Evolutionary conservation across 73 alveolate genomes (phyloP).

Genomic region (Paramecium caudatum): DNA sequence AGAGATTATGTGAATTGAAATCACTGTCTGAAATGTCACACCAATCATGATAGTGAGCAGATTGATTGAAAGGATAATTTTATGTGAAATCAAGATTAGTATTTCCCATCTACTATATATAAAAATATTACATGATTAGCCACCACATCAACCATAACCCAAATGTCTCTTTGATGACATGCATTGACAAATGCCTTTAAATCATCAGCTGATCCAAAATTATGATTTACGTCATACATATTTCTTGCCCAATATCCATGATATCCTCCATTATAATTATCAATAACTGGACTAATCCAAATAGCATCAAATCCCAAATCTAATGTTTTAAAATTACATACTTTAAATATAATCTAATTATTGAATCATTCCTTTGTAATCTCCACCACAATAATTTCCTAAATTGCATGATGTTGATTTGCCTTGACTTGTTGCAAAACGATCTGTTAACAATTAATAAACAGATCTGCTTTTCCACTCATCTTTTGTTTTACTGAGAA

Average conservation of each 20-base stretch:
- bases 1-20: constrained; percentile 72
- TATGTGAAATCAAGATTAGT: constrained; percentile 81
- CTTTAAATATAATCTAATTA: constrained; percentile 94
- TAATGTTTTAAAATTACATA: constrained; percentile 96
- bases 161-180: constrained; percentile 91
- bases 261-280: constrained; percentile 88
- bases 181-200: constrained; percentile 87
- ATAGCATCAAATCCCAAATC: constrained; percentile 95
- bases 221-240: constrained; percentile 86
- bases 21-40: constrained; percentile 84
- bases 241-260: constrained; percentile 97
- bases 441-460: constrained; percentile 95
- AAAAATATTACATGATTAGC: constrained; percentile 93
- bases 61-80: constrained; percentile 94
- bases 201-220: constrained; percentile 93
- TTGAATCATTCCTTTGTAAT: constrained; percentile 88
- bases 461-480: constrained; percentile 94
- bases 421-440: constrained; percentile 77
- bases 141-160: constrained; percentile 98
- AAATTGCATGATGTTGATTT: constrained; percentile 73
- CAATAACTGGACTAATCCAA: constrained; percentile 98
- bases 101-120: constrained; percentile 76
- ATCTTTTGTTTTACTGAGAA: constrained; percentile 67
- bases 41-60: constrained; percentile 89
- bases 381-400: constrained; percentile 97